phyloP scores from a whole-genome alignment of 78 protist species.

The Emiliania huxleyi region DNA sequence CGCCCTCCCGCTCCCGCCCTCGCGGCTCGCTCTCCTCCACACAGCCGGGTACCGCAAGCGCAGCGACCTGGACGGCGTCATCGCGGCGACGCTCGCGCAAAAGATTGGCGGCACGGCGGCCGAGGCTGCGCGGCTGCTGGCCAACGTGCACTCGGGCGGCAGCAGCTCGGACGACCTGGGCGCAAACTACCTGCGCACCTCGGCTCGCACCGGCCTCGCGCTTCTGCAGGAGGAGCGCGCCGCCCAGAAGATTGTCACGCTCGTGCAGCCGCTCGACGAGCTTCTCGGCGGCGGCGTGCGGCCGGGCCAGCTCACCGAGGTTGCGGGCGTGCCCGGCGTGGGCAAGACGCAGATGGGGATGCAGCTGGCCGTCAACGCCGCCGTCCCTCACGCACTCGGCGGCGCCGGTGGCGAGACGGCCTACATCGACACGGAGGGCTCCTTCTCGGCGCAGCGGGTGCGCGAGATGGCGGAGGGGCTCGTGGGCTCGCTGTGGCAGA shows the following conservation, averaged over 20 bases:
- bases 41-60: background rate
- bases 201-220: background rate
- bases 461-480: conserved; percentile 21
- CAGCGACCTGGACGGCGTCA: background rate
- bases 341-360: conserved; percentile 59
- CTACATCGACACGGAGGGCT: conserved; percentile 57
- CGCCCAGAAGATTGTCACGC: background rate
- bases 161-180: background rate
- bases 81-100: background rate
- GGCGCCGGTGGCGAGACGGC: conserved; percentile 47
- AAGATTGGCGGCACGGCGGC: background rate
- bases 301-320: conserved; percentile 38
- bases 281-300: conserved; percentile 52
- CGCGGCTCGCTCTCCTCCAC: background rate
- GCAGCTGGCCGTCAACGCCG: conserved; percentile 53
- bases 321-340: conserved; percentile 58
- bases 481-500: background rate
- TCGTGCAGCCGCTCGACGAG: conserved; percentile 25
- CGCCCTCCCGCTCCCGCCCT: background rate
- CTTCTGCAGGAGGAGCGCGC: background rate
- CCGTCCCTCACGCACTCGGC: conserved; percentile 22
- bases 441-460: conserved; percentile 1
- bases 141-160: background rate
- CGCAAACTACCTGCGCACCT: background rate
- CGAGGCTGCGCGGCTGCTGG: background rate